Base-by-base conservation (phyloP, 1,284 basidiomycete species). In the Crepidotus sp. region DNA sequence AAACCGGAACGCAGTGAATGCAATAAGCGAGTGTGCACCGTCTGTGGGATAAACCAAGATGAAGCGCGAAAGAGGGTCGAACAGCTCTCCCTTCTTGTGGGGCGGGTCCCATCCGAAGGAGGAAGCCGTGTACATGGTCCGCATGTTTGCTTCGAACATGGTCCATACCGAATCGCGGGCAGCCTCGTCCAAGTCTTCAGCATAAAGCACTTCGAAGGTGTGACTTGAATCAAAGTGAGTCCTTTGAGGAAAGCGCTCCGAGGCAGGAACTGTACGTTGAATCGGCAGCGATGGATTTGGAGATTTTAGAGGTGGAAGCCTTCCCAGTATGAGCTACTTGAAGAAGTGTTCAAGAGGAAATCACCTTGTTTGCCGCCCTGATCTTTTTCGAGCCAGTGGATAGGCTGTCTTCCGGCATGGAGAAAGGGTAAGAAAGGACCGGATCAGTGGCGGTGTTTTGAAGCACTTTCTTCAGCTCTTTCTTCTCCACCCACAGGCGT, bases 1-100 rank as follows among this genome's bases (percentile, higher is more conserved):
- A 49, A 88, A 88, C 2, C 83, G 75, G 58, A 87, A 86, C 60
- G 76, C 75, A 6, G 67, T 57, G 54, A 75, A 88, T 0, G 74
- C 84, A 13, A 71, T 45, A 3, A 69, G 42, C 15, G 51, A 44
- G 26, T 46, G 48, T 7, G 50, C 45, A 7, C 54, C 57, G 27
- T 50, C 34, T 7, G 48, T 48, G 18, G 57, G 52, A 26, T 60
- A 57, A 15, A 72, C 64, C 13, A 83, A 47, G 36, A 86, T 57
- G 55, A 79, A 84, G 9, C 84, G 73, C 27, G 81, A 76, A 22
- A 68, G 50, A 0, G 52, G 33, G 54, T 81, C 57, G 54, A 85
- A 87, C 18, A 85, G 55, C 54, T 88, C 82, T 33, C 60, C 58
- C 44, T 56, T 61, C 59, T 86, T 86, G 6, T 61, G 53, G 2